phyloP scores from a whole-genome alignment of 345 rosid species.

The Acer campestre region DNA sequence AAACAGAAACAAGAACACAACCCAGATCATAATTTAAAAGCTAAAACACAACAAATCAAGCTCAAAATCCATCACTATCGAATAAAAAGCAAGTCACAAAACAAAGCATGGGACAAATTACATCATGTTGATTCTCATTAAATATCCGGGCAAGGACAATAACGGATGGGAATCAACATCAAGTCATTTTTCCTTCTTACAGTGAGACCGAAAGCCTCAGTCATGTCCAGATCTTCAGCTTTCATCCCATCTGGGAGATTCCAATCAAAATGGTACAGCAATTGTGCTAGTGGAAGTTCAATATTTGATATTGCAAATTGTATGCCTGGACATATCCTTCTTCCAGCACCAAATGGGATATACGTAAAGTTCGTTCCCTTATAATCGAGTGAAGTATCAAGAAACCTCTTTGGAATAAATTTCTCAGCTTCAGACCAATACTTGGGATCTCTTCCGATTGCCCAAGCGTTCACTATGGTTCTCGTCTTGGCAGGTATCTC shows the following conservation, averaged over 20 bases:
- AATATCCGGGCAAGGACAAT: background rate
- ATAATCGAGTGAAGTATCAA: constrained; percentile 10
- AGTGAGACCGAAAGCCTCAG: constrained; percentile 12
- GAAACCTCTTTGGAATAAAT: constrained; percentile 20
- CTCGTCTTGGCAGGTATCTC: constrained; percentile 23
- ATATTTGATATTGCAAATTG: constrained; percentile 7
- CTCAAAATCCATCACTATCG: too few species aligned
- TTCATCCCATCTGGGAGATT: constrained; percentile 11
- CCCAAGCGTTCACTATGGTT: constrained; percentile 19
- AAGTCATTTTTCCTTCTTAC: background rate
- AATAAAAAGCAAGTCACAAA: too few species aligned
- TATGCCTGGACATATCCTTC: constrained; percentile 26
- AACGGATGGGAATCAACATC: background rate
- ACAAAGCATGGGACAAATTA: too few species aligned
- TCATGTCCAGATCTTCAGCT: constrained; percentile 18
- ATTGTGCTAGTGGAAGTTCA: constrained; percentile 21
- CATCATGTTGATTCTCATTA: background rate
- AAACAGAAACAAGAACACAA: too few species aligned
- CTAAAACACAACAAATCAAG: too few species aligned
- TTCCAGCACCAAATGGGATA: constrained; percentile 27
- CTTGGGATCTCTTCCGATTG: constrained; percentile 25
- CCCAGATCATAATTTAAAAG: too few species aligned
- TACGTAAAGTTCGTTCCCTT: constrained; percentile 16
- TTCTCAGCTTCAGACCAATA: constrained; percentile 14
- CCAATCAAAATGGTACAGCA: constrained; percentile 32